These are phyloP conservation scores for Debaryomyces sp. DNA, from an alignment of 1,139 yeast genomes.

Conservation along the genomic window DNA sequence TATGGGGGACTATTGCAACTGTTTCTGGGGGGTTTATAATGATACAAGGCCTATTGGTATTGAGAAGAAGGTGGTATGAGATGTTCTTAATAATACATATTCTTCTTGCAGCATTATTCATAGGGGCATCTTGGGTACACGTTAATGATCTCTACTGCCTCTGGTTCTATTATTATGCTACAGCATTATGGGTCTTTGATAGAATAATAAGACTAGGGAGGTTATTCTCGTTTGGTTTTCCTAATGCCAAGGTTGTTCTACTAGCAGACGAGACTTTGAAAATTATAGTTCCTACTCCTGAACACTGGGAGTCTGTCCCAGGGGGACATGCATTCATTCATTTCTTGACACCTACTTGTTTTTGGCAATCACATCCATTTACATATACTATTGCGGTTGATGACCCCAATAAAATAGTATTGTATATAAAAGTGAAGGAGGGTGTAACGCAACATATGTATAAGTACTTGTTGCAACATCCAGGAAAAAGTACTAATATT, in stretches of 20 bases:
- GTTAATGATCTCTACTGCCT: constrained; percentile 43
- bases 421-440: constrained; percentile 39
- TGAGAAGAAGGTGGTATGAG: constrained; percentile 49
- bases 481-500: constrained; percentile 28
- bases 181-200: constrained; percentile 49
- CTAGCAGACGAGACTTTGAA: constrained; percentile 43
- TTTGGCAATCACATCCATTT: constrained; percentile 21
- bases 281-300: constrained; percentile 43
- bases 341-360: constrained; percentile 35
- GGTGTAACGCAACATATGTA: constrained; percentile 39
- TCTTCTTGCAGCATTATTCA: constrained; percentile 40
- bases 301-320: constrained; percentile 43
- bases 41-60: constrained; percentile 39
- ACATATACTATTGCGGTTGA: constrained; percentile 32
- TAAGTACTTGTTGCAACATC: constrained; percentile 29
- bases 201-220: constrained; percentile 38
- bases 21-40: constrained; percentile 31
- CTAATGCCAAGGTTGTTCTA: constrained; percentile 35
- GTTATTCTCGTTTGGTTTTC: constrained; percentile 40
- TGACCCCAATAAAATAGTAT: constrained; percentile 24
- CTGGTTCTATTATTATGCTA: constrained; percentile 8
- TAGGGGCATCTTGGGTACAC: constrained; percentile 48
- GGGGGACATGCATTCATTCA: constrained; percentile 58
- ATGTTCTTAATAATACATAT: constrained; percentile 44
- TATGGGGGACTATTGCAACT: constrained; percentile 37